phyloP scores from a whole-genome alignment of 257 asterid species.

The Nicotiana paniculata region DNA sequence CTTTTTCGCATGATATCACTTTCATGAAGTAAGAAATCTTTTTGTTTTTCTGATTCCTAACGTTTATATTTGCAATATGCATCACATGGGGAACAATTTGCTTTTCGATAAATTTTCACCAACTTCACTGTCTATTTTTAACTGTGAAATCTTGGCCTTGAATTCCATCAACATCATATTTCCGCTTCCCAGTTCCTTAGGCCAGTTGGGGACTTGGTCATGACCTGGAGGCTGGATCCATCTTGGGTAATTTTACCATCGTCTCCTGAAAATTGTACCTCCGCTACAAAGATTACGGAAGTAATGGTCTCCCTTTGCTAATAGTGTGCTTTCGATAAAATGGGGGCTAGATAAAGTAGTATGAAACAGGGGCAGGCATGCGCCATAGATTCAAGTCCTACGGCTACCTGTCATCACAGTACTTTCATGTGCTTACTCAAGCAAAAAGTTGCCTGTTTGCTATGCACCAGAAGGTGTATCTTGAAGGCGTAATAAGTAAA shows the following conservation, averaged over 20 bases:
- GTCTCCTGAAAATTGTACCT: background rate
- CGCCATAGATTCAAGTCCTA: background rate
- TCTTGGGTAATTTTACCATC: background rate
- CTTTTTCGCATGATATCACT: background rate
- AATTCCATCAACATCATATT: background rate
- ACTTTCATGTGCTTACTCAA: background rate
- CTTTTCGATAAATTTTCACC: background rate
- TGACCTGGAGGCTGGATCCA: background rate
- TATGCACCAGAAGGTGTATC: background rate
- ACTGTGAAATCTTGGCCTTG: conserved; percentile 5
- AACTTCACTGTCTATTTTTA: background rate
- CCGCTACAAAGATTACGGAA: background rate
- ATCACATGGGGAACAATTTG: background rate
- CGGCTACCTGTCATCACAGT: background rate
- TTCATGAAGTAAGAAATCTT: conserved; percentile 2
- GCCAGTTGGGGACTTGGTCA: background rate
- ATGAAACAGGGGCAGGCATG: background rate
- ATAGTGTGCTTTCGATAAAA: background rate
- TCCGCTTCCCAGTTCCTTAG: background rate
- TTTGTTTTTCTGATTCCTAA: background rate
- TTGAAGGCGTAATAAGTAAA: background rate
- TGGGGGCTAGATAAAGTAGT: background rate
- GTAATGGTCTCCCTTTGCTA: background rate
- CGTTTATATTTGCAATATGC: background rate
- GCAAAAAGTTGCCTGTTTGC: background rate